phyloP scores from a whole-genome alignment of 306 rosid genomes.

The Mimosa pudica region DNA sequence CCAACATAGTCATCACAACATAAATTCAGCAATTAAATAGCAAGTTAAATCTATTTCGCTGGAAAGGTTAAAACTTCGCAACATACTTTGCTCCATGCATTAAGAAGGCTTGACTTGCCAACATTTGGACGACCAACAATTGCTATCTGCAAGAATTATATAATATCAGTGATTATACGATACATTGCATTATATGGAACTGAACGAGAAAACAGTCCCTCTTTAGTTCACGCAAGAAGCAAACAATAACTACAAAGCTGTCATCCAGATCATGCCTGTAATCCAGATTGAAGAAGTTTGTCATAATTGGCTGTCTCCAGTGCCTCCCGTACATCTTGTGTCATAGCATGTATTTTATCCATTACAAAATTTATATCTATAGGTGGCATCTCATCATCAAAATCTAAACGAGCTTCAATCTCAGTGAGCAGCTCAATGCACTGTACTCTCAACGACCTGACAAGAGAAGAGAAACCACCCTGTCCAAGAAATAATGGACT shows the following conservation, averaged over 20 bases:
- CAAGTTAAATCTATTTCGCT: slow-evolving; percentile 16
- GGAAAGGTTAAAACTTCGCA: slow-evolving; percentile 24
- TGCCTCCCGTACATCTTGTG: slow-evolving; percentile 76
- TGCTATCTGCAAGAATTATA: slow-evolving; percentile 71
- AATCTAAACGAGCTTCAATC: slow-evolving; percentile 95
- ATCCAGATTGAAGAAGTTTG: slow-evolving; percentile 94
- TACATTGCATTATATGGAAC: neutral
- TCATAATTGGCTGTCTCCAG: slow-evolving; percentile 89
- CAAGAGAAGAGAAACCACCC: slow-evolving; percentile 95
- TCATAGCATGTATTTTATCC: slow-evolving; percentile 67
- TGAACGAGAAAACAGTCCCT: neutral
- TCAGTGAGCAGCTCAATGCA: slow-evolving; percentile 93
- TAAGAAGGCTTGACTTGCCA: slow-evolving; percentile 97
- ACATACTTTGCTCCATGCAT: slow-evolving; percentile 99
- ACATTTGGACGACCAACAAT: slow-evolving; percentile 97
- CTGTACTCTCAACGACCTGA: slow-evolving; percentile 62
- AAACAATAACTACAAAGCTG: slow-evolving; percentile 17
- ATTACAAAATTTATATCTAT: slow-evolving; percentile 59
- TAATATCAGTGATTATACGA: slow-evolving; percentile 20
- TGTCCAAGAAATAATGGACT: slow-evolving; percentile 38
- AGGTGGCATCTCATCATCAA: slow-evolving; percentile 96
- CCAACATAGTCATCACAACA: slow-evolving; percentile 25
- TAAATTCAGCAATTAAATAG: slow-evolving; percentile 16
- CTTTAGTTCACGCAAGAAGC: neutral
- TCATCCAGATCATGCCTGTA: slow-evolving; percentile 61